Evolutionary conservation across 257 asterid species (phyloP).

Genomic region (Lavandula angustifolia): DNA sequence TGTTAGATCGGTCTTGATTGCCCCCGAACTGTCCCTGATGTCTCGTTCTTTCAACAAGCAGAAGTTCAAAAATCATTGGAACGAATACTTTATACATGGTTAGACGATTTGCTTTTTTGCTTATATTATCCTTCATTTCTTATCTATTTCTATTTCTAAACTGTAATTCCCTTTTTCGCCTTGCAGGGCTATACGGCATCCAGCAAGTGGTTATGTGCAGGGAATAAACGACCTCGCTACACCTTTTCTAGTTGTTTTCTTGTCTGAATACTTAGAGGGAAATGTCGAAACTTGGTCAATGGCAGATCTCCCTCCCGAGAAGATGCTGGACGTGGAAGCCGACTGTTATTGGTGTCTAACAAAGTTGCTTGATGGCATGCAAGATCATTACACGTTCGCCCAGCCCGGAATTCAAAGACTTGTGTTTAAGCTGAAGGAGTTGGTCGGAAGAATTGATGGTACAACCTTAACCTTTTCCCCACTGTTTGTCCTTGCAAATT

Average conservation of each 20-base stretch:
- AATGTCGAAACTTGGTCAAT: constrained; percentile 71
- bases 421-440: constrained; percentile 93
- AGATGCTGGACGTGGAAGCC: constrained; percentile 76
- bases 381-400: constrained; percentile 98
- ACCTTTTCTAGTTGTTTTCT: constrained; percentile 88
- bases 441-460: constrained; percentile 96
- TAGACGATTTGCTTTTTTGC: no score
- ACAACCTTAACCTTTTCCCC: constrained; percentile 21
- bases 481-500: background rate
- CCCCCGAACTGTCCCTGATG: constrained; percentile 97
- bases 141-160: constrained; percentile 2
- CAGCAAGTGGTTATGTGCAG: constrained; percentile 98
- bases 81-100: constrained; percentile 93
- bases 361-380: constrained; percentile 97
- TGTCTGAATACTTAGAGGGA: constrained; percentile 86
- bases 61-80: constrained; percentile 91
- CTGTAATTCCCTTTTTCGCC: background rate
- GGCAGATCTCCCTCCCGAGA: constrained; percentile 68
- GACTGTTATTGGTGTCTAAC: constrained; percentile 98
- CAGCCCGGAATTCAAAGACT: constrained; percentile 98
- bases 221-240: constrained; percentile 99
- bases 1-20: constrained; percentile 89
- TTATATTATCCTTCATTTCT: no score
- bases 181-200: constrained; percentile 92
- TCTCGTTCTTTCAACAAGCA: constrained; percentile 83